A percentile compares a stretch with the other conserved stretches of the same genome.
phyloP scores from a whole-genome alignment of 257 asterid genomes.

The Orobanche coerulescens region DNA sequence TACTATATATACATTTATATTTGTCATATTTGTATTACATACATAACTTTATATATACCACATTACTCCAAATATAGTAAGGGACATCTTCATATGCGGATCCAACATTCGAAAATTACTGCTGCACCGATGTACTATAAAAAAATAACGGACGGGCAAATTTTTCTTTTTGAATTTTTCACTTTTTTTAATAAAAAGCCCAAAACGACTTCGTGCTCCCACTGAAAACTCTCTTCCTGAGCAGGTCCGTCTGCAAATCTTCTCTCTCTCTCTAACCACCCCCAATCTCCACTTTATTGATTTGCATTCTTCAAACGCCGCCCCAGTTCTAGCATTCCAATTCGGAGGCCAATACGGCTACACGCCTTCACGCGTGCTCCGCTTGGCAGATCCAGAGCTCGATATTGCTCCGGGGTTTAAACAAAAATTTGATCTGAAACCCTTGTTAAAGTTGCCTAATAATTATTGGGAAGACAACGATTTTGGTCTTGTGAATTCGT shows the following conservation, averaged over 20 bases:
- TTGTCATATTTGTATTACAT: no score
- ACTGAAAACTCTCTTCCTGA: background rate
- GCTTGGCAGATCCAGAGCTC: conserved; percentile 17
- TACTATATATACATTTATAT: no score
- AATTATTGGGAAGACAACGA: background rate
- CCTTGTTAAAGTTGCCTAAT: conserved; percentile 17
- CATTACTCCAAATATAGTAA: no score
- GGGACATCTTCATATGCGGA: conserved; percentile 3
- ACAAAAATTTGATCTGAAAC: background rate
- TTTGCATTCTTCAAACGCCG: conserved; percentile 13
- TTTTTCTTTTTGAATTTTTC: no score
- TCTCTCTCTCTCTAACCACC: conserved; percentile 10
- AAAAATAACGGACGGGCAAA: no score
- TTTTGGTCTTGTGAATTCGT: conserved; percentile 17
- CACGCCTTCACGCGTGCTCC: background rate
- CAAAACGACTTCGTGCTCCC: no score
- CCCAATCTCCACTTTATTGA: conserved; percentile 4
- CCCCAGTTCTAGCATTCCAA: conserved; percentile 14
- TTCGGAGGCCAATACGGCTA: background rate
- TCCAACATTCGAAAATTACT: no score
- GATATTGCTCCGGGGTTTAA: background rate
- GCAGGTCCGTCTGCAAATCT: conserved; percentile 24
- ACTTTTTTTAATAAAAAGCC: no score
- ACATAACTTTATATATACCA: no score
- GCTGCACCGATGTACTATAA: no score